These are phyloP conservation scores for Colletotrichum tanaceti DNA, from an alignment of 2,329 filamentous ascomycete species.

Conservation along the genomic window DNA sequence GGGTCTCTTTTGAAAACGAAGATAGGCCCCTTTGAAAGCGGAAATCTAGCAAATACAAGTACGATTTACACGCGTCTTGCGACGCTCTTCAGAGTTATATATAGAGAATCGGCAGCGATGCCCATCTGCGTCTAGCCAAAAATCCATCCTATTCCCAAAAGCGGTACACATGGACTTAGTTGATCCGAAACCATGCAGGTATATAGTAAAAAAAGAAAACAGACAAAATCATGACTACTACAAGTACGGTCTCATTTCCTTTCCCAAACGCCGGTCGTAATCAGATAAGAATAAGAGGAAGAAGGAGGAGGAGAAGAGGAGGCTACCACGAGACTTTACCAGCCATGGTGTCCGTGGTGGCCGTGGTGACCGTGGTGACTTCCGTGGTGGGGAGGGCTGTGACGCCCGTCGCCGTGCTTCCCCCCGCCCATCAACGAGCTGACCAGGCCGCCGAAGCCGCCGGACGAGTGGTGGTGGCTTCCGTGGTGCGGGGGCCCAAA, in stretches of 20 bases:
- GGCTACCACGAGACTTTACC: not conserved
- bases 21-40: not conserved
- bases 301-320: not conserved
- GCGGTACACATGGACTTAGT: not conserved
- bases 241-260: not conserved
- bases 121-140: not conserved
- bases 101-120: not conserved
- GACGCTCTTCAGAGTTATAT: conserved; percentile 3
- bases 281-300: not conserved
- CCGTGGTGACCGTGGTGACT: conserved; percentile 20
- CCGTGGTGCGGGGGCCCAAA: conserved; percentile 31
- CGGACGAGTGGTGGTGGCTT: conserved; percentile 38
- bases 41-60: not conserved
- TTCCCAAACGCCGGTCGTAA: conserved; percentile 12
- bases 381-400: conserved; percentile 9
- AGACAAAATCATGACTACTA: not conserved
- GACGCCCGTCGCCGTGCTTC: conserved; percentile 35
- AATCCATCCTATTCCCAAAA: not conserved
- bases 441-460: conserved; percentile 44
- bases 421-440: conserved; percentile 38
- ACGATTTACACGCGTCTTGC: conserved; percentile 7
- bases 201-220: conserved; percentile 11
- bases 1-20: not conserved
- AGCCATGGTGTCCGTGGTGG: conserved; percentile 17
- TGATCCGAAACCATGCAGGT: conserved; percentile 7